These are phyloP conservation scores for Pichia sporocuriosa DNA, from an alignment of 805 yeast genomes.

Conservation along the genomic window DNA sequence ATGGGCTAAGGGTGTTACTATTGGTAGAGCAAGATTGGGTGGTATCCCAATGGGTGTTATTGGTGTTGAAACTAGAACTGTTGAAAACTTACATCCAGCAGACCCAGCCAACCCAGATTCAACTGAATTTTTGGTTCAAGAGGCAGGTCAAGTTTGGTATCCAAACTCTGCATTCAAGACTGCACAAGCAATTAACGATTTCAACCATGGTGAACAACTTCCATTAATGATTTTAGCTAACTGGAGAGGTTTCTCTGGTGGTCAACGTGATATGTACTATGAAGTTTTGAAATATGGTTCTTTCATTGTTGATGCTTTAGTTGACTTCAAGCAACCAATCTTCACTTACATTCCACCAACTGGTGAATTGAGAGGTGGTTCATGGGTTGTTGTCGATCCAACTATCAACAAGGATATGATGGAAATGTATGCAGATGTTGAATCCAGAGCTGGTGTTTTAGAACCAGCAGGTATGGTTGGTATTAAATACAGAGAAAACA, in stretches of 20 bases:
- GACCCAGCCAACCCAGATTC: conserved; percentile 98
- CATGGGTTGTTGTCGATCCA: conserved; percentile 99
- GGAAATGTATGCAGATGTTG: conserved; percentile 98
- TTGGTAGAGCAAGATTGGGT: conserved; percentile 97
- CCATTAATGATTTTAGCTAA: conserved; percentile 97
- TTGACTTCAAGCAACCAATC: conserved; percentile 93
- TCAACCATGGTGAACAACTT: conserved; percentile 95
- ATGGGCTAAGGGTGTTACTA: conserved; percentile 98
- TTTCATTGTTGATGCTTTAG: conserved; percentile 93
- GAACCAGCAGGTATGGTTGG: conserved; percentile 99
- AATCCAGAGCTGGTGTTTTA: conserved; percentile 94
- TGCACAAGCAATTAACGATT: conserved; percentile 96
- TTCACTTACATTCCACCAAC: conserved; percentile 96
- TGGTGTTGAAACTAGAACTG: conserved; percentile 86
- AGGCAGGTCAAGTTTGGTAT: conserved; percentile 99
- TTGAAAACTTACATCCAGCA: conserved; percentile 90
- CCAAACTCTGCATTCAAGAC: conserved; percentile 99
- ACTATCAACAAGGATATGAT: conserved; percentile 94
- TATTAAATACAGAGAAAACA: conserved; percentile 92
- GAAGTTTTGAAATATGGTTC: conserved; percentile 97
- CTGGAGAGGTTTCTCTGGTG: conserved; percentile 99
- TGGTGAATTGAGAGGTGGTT: conserved; percentile 99
- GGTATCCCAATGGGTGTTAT: conserved; percentile 99
- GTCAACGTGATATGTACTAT: conserved; percentile 99
- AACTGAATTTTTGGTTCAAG: conserved; percentile 78